Base-by-base conservation (phyloP, 345 rosid genomes). In the Gossypium mustelinum region DNA sequence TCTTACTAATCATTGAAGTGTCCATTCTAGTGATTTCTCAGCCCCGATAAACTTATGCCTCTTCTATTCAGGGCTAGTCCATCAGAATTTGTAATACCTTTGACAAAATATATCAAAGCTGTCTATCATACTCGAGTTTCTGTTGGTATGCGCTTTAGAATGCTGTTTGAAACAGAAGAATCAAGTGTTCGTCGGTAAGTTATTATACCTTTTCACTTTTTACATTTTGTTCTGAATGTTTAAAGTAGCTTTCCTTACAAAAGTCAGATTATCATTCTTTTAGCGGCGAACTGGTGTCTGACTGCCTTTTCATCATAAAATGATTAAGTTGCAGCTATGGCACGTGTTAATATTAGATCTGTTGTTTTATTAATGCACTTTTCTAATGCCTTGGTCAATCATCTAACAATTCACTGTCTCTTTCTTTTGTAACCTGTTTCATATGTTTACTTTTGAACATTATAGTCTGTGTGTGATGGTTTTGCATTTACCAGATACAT, bases 61-160 rank as follows among this genome's bases (percentile, higher is more conserved):
- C 25, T 63, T 73, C 67, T 20, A 24, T 79, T 68, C 87, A 92
- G 97, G 90, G 94, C 97, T 20, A 86, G 97, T 78, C 97, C 97
- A n/a, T 89, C 96, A 18, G 97, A 92, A 75, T 92, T 92, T 48
- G 91, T 92, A 67, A 89, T 92, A 76, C 95, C 96, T 3, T 43
- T 92, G 77, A 82, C 86, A 44, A 92, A 90, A 86, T 92, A 87
- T 34, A 81, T 92, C 17, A 92, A 92, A 80, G 96, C 96, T 10
- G 94, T 85, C 60, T 90, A 90, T 82, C 93, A 90, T 79, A 90
- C 96, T 39, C 91, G 92, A 20, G 91, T 92, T 70, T 92, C 96
- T 74, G 95, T 92, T 85, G 97, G 97, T 45, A 92, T 92, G 97
- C 90, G 97, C 83, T 92, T 92, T 79, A 84, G 97, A 86, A 92